Evolutionary conservation across 441 rosid species (phyloP), one percentile per base, ranked within the genome.

Genomic region (Melianthus villosus): DNA sequence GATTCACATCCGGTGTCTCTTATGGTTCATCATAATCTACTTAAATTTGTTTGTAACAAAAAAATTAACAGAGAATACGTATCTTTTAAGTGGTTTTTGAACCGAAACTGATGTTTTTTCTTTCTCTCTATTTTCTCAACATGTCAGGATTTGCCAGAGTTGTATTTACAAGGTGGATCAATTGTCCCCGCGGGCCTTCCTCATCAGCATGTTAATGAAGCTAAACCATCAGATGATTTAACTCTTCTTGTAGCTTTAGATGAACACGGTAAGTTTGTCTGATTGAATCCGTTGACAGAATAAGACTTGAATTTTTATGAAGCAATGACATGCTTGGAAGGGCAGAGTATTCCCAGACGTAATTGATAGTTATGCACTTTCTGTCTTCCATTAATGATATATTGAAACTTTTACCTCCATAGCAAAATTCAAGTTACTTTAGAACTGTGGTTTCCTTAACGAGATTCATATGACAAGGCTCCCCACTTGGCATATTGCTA

Each of bases 81-180:
- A n/a, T n/a, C n/a, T n/a, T n/a, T n/a, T n/a, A n/a, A n/a, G n/a
- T n/a, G n/a, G n/a, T n/a, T n/a, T n/a, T n/a, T n/a, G n/a, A n/a
- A n/a, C n/a, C n/a, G n/a, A n/a, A n/a, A 38, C n/a, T 9, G 40
- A 1, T 7, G 7, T 39, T 46, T 9, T 34, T 37, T 25, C 15
- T 36, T 38, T 39, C 14, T 48, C 23, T 54, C 17, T 4, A 12
- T 30, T 47, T 7, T 35, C 18, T 42, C 23, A 51, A 41, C 42
- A 27, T 57, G 17, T 42, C 69, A 89, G 96, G 96, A 89, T 68
- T 72, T 89, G 43, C 98, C 96, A 22, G 54, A 67, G 8, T 63
- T 89, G 56, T 81, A 68, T 64, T 74, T 84, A 68, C 82, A 64
- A 81, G 96, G 96, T 16, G 98, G 98, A 62, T 75, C 79, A 48